phyloP scores from a whole-genome alignment of 23 red algal species.

The Gracilaria domingensis region DNA sequence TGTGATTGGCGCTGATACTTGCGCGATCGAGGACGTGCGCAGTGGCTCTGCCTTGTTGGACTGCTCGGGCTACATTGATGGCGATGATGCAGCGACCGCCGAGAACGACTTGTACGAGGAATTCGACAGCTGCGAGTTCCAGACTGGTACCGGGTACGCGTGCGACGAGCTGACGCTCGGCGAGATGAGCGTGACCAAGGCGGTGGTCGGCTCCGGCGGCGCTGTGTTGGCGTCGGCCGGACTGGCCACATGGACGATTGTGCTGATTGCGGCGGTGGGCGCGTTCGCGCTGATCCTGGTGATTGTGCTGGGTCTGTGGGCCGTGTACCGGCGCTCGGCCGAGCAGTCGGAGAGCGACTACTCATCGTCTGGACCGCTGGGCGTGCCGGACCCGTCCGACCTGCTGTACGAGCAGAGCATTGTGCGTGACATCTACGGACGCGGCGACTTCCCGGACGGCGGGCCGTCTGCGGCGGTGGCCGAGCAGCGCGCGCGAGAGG shows the following conservation, averaged over 20 bases:
- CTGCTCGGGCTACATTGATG: conserved; percentile 11
- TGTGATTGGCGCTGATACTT: background rate
- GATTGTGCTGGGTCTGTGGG: conserved; percentile 57
- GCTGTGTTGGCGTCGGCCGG: conserved; percentile 1
- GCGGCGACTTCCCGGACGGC: conserved; percentile 66
- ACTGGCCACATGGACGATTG: conserved; percentile 69
- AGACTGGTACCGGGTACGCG: conserved; percentile 5
- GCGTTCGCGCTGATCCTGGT: conserved; percentile 64
- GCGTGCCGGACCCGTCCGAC: conserved; percentile 75
- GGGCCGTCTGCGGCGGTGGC: conserved; percentile 56
- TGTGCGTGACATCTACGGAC: conserved; percentile 80
- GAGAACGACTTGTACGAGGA: conserved; percentile 10
- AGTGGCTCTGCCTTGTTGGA: conserved; percentile 39
- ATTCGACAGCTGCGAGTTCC: conserved; percentile 51
- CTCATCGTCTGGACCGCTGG: conserved; percentile 74
- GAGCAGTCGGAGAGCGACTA: conserved; percentile 63
- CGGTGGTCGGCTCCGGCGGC: conserved; percentile 1
- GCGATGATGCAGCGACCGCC: conserved; percentile 12
- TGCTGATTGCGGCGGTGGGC: conserved; percentile 56
- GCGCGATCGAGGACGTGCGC: background rate
- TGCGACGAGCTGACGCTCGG: conserved; percentile 51
- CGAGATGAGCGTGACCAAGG: conserved; percentile 12
- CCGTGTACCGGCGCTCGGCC: conserved; percentile 26
- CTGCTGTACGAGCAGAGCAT: conserved; percentile 79
- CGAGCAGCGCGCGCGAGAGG: conserved; percentile 54